Conservation (phyloP, 1,284 basidiomycete genomes). For the Quambalaria eucalypti region DNA sequence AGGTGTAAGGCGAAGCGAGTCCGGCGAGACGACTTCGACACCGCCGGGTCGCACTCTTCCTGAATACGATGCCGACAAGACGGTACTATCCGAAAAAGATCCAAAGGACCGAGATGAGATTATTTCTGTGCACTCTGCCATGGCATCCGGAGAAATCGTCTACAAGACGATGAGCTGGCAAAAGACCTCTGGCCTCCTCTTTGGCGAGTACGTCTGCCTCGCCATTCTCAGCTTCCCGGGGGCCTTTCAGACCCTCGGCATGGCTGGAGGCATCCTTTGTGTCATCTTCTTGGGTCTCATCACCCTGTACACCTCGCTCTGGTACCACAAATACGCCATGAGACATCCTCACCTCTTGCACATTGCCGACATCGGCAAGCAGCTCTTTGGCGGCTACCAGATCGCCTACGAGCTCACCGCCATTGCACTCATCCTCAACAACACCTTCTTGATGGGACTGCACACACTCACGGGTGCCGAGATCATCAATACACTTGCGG, state of each 20-base stretch:
- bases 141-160: background rate
- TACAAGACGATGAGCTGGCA: conserved; percentile 18
- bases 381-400: conserved; percentile 53
- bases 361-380: conserved; percentile 59
- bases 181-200: conserved; percentile 22
- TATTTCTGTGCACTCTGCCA: background rate
- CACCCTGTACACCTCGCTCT: conserved; percentile 35
- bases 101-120: too few species aligned
- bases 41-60: too few species aligned
- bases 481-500: conserved; percentile 56
- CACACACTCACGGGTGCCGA: conserved; percentile 46
- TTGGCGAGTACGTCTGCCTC: conserved; percentile 39
- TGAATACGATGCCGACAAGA: too few species aligned
- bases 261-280: conserved; percentile 35
- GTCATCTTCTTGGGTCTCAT: conserved; percentile 31
- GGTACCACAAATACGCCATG: conserved; percentile 57
- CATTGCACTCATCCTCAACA: conserved; percentile 31
- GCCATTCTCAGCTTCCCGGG: conserved; percentile 36
- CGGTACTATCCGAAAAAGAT: too few species aligned
- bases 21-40: too few species aligned
- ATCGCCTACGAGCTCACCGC: conserved; percentile 51
- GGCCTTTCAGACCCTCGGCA: conserved; percentile 31
- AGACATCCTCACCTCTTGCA: conserved; percentile 54
- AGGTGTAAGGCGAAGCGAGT: too few species aligned
- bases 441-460: conserved; percentile 20